Evolutionary conservation across 2,329 filamentous ascomycete genomes (phyloP).

Genomic region (Furcasterigmium sp.): DNA sequence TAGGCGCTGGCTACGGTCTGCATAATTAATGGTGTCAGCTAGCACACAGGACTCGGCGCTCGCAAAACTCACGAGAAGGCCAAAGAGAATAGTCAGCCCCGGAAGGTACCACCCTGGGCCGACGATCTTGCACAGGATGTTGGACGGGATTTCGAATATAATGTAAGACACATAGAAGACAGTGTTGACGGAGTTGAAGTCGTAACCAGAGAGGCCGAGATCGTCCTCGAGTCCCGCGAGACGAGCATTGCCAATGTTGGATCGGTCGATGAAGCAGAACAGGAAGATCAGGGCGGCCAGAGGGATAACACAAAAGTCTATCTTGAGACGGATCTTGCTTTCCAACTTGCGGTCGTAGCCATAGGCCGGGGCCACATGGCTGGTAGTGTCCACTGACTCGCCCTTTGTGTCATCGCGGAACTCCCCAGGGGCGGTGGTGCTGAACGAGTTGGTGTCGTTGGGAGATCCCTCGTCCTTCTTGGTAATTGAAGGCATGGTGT

Average conservation of each 20-base stretch:
- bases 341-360: slow-evolving; percentile 22
- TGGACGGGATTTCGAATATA: slow-evolving; percentile 38
- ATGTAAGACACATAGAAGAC: slow-evolving; percentile 29
- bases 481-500: too few species aligned
- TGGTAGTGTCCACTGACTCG: too few species aligned
- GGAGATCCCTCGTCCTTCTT: too few species aligned
- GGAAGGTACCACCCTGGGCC: slow-evolving; percentile 31
- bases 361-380: too few species aligned
- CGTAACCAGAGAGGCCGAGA: slow-evolving; percentile 31
- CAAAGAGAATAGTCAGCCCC: slow-evolving; percentile 32
- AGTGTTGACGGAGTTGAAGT: slow-evolving; percentile 37
- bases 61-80: slow-evolving; percentile 19
- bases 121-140: slow-evolving; percentile 36
- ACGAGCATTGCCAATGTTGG: slow-evolving; percentile 39
- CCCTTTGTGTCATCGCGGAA: too few species aligned
- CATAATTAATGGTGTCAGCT: too few species aligned
- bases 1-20: slow-evolving; percentile 32
- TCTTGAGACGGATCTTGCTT: slow-evolving; percentile 30
- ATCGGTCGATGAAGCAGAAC: slow-evolving; percentile 37
- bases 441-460: too few species aligned
- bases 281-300: slow-evolving; percentile 34
- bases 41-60: too few species aligned
- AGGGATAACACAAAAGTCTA: slow-evolving; percentile 34
- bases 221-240: slow-evolving; percentile 37
- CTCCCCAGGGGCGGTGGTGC: too few species aligned